A percentile compares a stretch with the other conserved stretches of the same genome.
Conservation (phyloP, 768 basidiomycete genomes). For the Lyophyllum decastes region DNA sequence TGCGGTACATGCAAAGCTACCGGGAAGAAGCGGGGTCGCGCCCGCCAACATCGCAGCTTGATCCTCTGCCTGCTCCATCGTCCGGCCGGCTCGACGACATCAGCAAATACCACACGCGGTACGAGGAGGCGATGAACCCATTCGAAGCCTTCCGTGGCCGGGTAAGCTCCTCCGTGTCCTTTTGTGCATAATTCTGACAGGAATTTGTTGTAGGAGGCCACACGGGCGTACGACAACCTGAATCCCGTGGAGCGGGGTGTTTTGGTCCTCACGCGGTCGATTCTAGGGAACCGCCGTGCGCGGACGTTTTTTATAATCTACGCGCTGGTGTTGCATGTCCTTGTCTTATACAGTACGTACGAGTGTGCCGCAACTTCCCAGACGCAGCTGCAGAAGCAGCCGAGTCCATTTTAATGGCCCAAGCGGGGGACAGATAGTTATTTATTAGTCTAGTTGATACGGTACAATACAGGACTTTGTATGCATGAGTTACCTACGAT, state of each 20-base stretch:
- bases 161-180: constrained; percentile 49
- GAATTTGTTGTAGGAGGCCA: constrained; percentile 70
- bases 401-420: constrained; percentile 39
- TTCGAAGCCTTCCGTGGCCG: constrained; percentile 97
- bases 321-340: constrained; percentile 74
- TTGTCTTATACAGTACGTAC: constrained; percentile 79
- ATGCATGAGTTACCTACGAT: constrained; percentile 13
- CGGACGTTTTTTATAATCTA: constrained; percentile 89
- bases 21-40: constrained; percentile 68
- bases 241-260: constrained; percentile 92
- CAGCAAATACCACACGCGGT: constrained; percentile 86
- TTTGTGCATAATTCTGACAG: not conserved
- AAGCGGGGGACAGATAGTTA: constrained; percentile 14
- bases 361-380: constrained; percentile 63
- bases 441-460: constrained; percentile 24
- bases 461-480: constrained; percentile 24
- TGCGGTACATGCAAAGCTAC: constrained; percentile 98
- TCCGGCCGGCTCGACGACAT: constrained; percentile 64
- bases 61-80: constrained; percentile 55
- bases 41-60: constrained; percentile 62
- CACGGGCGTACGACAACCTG: constrained; percentile 87
- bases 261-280: constrained; percentile 78
- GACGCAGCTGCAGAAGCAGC: constrained; percentile 51
- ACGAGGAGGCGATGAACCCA: constrained; percentile 97
- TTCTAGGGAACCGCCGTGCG: constrained; percentile 89